Evolutionary conservation across 2,329 filamentous ascomycete genomes (phyloP).

Genomic region (Penicillium sp.): DNA sequence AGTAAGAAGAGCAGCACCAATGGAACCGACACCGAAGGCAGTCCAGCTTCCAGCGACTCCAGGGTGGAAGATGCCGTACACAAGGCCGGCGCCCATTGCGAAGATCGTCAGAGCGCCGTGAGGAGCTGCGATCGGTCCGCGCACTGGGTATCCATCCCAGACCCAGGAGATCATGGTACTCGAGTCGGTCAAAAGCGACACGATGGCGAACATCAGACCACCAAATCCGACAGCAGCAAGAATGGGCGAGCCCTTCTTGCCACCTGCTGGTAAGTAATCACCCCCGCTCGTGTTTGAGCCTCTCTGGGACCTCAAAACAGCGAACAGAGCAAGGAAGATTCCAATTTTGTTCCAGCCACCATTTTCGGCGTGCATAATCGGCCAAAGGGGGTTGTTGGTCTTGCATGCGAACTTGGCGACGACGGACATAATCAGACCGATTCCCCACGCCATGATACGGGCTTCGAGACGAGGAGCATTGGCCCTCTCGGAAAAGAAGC

Average conservation of each 20-base stretch:
- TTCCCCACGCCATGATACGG: slow-evolving; percentile 73
- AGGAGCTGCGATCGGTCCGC: slow-evolving; percentile 82
- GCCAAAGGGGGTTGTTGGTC: slow-evolving; percentile 97
- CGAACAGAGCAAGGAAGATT: slow-evolving; percentile 69
- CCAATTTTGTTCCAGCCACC: slow-evolving; percentile 91
- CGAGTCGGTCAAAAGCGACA: slow-evolving; percentile 90
- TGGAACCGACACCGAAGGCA: slow-evolving; percentile 71
- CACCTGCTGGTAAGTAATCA: slow-evolving; percentile 51
- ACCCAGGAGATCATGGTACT: slow-evolving; percentile 99
- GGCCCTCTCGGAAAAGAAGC: slow-evolving; percentile 72
- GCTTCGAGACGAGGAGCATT: slow-evolving; percentile 75
- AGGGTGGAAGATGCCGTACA: slow-evolving; percentile 72
- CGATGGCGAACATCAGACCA: slow-evolving; percentile 82
- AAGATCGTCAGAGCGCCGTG: slow-evolving; percentile 84
- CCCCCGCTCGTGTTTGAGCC: slow-evolving; percentile 54
- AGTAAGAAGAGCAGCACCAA: slow-evolving; percentile 77
- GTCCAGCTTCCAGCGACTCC: slow-evolving; percentile 73
- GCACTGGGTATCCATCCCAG: slow-evolving; percentile 92
- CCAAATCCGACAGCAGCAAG: slow-evolving; percentile 76
- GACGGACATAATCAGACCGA: slow-evolving; percentile 80
- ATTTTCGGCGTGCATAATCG: slow-evolving; percentile 83
- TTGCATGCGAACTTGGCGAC: slow-evolving; percentile 88
- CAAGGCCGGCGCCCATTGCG: slow-evolving; percentile 78
- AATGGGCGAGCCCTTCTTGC: slow-evolving; percentile 64
- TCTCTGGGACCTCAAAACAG: slow-evolving; percentile 73